Base-by-base conservation (phyloP, 73 alveolate species). In the Paramecium sexaurelia region DNA sequence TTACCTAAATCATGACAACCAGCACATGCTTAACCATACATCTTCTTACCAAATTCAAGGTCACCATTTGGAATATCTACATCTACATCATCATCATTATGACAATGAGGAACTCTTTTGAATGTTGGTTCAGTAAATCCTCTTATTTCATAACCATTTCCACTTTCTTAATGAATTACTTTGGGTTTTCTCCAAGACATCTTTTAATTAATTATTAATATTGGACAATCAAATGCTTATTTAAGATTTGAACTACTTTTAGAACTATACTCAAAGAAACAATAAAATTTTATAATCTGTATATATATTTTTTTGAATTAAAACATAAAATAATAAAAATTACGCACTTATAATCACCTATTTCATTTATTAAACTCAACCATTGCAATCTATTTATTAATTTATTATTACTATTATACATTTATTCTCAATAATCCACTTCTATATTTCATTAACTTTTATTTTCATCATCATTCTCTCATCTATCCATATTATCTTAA, bases 1-100 rank as follows among this genome's bases (percentile, higher is more conserved):
- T 1, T 78, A 78, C 90, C 90, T 78, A 78, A 45, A 41, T 78
- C 75, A 45, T 78, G 90, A 43, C 90, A 78, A 41, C 90, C 90
- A 22, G 90, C 90, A 78, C 90, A 78, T 20, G 68, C 73, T 78
- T 78, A 78, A n/a, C 55, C 55, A 41, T 78, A 78, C 40, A 78
- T 41, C 40, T 9, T 29, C 55, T 7, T 78, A 36, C 90, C 90
- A 24, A 78, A 41, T 40, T 78, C 90, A 41, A 78, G 61, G 36
- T 78, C 90, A 19, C 90, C 90, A 78, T 78, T 78, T 24, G 90
- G 90, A 39, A 78, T 43, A 27, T 78, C 90, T 29, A 78, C 45
- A 22, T 39, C 90, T 3, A 78, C 41, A 6, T 78, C 90, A 41
- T 45, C 75, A 78, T 78, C 90, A 43, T 78, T 78, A 8, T 17